Evolutionary conservation across 768 basidiomycete genomes (phyloP).

Genomic region (Clitopilus hobsonii): DNA sequence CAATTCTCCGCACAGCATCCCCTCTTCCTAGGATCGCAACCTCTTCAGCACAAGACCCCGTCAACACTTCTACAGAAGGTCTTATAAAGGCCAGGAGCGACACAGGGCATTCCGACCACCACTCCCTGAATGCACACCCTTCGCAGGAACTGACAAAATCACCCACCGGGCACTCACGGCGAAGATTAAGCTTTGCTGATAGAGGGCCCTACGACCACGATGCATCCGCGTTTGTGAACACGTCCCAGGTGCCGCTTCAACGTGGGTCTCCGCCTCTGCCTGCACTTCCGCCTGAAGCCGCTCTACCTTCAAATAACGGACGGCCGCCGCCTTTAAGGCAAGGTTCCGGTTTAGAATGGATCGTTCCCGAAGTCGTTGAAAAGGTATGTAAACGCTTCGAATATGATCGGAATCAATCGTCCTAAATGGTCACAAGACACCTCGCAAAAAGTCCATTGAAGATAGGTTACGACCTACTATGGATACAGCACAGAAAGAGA

Average conservation of each 20-base stretch:
- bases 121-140: too few species aligned
- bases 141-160: too few species aligned
- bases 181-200: not conserved
- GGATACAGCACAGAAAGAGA: constrained; percentile 37
- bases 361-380: constrained; percentile 28
- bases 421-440: not conserved
- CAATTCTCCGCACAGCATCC: not conserved
- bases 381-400: constrained; percentile 15
- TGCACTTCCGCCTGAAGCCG: constrained; percentile 12
- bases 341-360: constrained; percentile 33
- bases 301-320: constrained; percentile 3
- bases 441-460: constrained; percentile 32
- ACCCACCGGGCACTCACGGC: too few species aligned
- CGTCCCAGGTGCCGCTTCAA: too few species aligned
- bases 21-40: not conserved
- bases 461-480: constrained; percentile 56
- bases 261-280: constrained; percentile 6
- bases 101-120: not conserved
- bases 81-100: not conserved
- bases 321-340: constrained; percentile 9
- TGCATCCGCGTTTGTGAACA: not conserved
- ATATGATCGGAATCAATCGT: not conserved
- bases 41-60: not conserved
- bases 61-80: not conserved
- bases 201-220: not conserved